Percentiles rank a stretch among this genome's conserved stretches.
Conservation (phyloP, 2,329 filamentous ascomycete genomes). For the Xylariaceae sp. region DNA sequence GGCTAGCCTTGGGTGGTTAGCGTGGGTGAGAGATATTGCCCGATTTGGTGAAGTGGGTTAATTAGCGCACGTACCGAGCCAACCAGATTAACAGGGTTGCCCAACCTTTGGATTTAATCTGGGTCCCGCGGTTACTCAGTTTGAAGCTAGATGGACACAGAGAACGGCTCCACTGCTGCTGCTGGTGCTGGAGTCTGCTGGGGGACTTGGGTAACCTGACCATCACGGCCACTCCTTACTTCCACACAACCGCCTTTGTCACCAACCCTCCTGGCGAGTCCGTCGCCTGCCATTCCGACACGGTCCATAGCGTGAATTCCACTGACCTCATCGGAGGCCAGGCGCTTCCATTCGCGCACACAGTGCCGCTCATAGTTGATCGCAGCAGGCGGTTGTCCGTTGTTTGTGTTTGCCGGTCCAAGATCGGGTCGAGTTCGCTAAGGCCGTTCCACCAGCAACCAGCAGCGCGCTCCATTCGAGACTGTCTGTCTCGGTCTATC, state of each 20-base stretch:
- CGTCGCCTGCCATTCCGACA: background rate
- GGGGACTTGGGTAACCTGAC: too few species aligned
- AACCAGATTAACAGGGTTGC: background rate
- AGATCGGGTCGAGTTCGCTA: background rate
- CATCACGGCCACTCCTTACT: too few species aligned
- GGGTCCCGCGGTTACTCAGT: background rate
- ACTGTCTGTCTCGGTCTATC: background rate
- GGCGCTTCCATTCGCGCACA: constrained; percentile 10
- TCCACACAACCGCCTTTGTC: too few species aligned
- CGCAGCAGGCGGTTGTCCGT: background rate
- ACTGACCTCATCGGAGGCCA: background rate
- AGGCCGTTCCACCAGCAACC: background rate
- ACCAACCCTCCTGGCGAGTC: too few species aligned
- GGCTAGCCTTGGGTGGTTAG: background rate
- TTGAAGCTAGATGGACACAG: background rate
- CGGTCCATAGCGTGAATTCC: background rate
- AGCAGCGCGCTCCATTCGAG: background rate
- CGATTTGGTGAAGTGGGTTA: background rate
- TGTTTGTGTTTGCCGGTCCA: constrained; percentile 2
- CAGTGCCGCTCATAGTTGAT: constrained; percentile 10
- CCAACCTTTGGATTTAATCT: background rate
- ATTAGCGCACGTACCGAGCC: background rate
- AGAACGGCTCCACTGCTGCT: too few species aligned
- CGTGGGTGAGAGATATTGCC: background rate
- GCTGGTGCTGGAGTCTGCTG: too few species aligned